Percentiles rank a stretch among this genome's conserved stretches.
Conservation (phyloP, 2,329 filamentous ascomycete species). For the Alternaria rosae region DNA sequence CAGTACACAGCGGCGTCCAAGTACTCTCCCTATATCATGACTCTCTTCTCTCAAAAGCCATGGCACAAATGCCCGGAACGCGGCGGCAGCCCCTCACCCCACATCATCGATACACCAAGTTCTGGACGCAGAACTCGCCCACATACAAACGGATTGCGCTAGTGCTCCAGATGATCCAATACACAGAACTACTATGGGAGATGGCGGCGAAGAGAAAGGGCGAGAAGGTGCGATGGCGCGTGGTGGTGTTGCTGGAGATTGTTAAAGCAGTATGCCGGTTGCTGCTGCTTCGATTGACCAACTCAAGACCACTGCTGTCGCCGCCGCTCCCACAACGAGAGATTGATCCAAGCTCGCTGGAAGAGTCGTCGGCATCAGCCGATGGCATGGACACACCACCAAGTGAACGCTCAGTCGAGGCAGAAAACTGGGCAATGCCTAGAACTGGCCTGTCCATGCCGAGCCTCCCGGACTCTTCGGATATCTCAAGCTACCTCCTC, state of each 20-base stretch:
- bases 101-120: conserved; percentile 69
- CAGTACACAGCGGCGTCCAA: conserved; percentile 85
- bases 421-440: conserved; percentile 83
- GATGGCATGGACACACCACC: conserved; percentile 59
- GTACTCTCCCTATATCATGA: conserved; percentile 94
- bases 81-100: conserved; percentile 62
- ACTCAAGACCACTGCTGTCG: conserved; percentile 80
- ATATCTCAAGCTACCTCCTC: conserved; percentile 87
- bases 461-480: conserved; percentile 77
- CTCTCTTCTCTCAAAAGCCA: conserved; percentile 75
- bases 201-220: conserved; percentile 91
- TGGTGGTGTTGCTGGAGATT: conserved; percentile 83
- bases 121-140: conserved; percentile 67
- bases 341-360: conserved; percentile 69
- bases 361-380: conserved; percentile 57
- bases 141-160: conserved; percentile 84
- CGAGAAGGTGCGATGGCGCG: conserved; percentile 82
- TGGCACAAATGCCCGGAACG: conserved; percentile 62
- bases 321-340: conserved; percentile 89
- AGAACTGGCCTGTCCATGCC: conserved; percentile 87
- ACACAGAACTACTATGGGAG: conserved; percentile 95
- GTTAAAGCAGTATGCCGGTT: conserved; percentile 87
- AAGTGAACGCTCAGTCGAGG: conserved; percentile 50
- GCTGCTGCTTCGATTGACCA: conserved; percentile 80
- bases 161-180: conserved; percentile 87